phyloP scores from a whole-genome alignment of 257 asterid genomes.

The Solanum tarijense region DNA sequence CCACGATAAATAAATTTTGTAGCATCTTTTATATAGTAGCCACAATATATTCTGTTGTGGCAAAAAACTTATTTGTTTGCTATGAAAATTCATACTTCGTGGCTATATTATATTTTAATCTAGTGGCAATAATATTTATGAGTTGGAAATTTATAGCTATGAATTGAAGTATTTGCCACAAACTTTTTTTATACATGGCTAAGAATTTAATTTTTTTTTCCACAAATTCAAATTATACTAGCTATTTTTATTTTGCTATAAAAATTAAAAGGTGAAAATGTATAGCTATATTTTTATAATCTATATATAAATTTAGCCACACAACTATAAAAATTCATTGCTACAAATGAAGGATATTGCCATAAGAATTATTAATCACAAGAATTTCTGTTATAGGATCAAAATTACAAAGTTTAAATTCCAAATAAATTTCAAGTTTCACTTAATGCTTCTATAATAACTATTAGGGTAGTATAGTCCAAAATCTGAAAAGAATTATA shows the following conservation, averaged over 20 bases:
- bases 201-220: background rate
- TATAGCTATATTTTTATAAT: too few relatives aligned
- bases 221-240: background rate
- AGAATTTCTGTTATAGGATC: too few relatives aligned
- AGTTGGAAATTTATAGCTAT: background rate
- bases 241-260: background rate
- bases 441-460: too few relatives aligned
- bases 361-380: background rate
- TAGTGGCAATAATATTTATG: too few relatives aligned
- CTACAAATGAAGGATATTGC: background rate
- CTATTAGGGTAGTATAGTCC: too few relatives aligned
- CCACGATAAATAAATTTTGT: background rate
- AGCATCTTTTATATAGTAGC: too few relatives aligned
- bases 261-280: too few relatives aligned
- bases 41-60: background rate
- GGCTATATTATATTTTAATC: background rate
- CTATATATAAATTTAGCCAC: background rate
- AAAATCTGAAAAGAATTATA: too few relatives aligned
- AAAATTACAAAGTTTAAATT: too few relatives aligned
- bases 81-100: too few relatives aligned
- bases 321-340: background rate
- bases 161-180: background rate
- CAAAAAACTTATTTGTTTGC: background rate
- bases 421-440: too few relatives aligned
- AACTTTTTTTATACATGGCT: background rate